Base-by-base conservation (phyloP, 2,329 filamentous ascomycete genomes). In the Colletotrichum tofieldiae region DNA sequence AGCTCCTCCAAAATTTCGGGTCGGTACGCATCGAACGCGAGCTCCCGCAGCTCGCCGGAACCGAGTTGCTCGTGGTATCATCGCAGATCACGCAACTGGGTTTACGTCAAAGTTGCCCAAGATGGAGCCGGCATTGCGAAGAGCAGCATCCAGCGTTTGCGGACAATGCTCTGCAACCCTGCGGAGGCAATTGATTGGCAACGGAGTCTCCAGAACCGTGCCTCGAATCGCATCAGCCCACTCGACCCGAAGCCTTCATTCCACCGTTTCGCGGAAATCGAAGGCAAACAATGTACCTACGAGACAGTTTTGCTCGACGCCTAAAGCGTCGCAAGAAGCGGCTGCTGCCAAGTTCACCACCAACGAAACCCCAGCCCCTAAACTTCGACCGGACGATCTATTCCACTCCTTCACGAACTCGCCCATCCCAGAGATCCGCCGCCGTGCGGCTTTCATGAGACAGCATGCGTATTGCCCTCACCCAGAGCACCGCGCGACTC, bases 381-480 rank as follows among this genome's bases (percentile, higher is more conserved):
- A 77, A 58, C 87, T 97, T 35, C 86, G 86, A 74, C 88, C 91
- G 62, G 91, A 97, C 83, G 93, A 98, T 80, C 92, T 99, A 68
- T 99, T 98, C 86, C 96, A 99, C 83, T 91, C 94, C 12, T 97
- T 96, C 82, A 94, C 94, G 45, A 88, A 92, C 75, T 99, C 96
- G 18, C 96, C 97, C 11, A 93, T 96, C 52, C 93, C 94, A 49
- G 93, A 93, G 73, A 98, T 99, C 75, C 91, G 96, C 77, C 91
- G 91, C 77, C 92, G 96, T 76, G 96, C 96, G 37, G 93, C 93
- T 12, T 97, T 94, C 78, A 98, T 98, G 84, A 94, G 92, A 80
- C 93, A 97, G 79, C 94, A 98, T 85, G 96, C 96, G 18, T 93
- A 94, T 82, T 99, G 96, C 79, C 94, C 96, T 35, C 96, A 99